A percentile compares a stretch with the other conserved stretches of the same genome.
Evolutionary conservation across 768 basidiomycete species (phyloP).

Genomic region (Lentinula lateritia): DNA sequence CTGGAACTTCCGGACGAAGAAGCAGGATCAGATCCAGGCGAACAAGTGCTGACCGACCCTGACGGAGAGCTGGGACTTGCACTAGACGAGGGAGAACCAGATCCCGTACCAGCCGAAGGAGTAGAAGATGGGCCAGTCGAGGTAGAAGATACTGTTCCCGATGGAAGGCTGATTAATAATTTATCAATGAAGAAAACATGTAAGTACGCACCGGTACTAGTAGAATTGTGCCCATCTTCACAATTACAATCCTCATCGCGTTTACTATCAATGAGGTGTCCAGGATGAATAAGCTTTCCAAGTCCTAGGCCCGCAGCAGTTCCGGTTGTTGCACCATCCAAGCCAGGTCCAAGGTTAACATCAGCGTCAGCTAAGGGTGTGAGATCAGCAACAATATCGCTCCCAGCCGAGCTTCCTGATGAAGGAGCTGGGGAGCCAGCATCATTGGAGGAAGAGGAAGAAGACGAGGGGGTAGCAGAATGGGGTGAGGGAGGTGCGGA

Average conservation of each 20-base stretch:
- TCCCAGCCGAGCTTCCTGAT: background rate
- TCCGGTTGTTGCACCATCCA: background rate
- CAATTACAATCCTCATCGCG: background rate
- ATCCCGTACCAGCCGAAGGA: background rate
- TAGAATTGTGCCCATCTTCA: background rate
- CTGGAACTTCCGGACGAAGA: background rate
- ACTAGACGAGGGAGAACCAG: background rate
- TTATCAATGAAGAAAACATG: no score
- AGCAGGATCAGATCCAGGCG: background rate
- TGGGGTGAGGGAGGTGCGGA: background rate
- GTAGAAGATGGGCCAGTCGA: background rate
- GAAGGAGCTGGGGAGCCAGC: background rate
- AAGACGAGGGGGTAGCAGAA: no score
- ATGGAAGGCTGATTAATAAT: background rate
- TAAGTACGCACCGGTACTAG: background rate
- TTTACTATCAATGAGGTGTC: background rate
- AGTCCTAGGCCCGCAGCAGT: background rate
- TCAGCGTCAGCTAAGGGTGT: background rate
- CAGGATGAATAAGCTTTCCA: background rate
- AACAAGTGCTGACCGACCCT: background rate
- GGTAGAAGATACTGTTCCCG: background rate
- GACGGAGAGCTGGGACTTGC: background rate
- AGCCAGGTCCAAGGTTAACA: background rate
- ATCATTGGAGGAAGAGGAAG: background rate
- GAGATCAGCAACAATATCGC: background rate